Conservation (phyloP, 371 early-diverging fungal genomes). For the Mucor ambiguus region DNA sequence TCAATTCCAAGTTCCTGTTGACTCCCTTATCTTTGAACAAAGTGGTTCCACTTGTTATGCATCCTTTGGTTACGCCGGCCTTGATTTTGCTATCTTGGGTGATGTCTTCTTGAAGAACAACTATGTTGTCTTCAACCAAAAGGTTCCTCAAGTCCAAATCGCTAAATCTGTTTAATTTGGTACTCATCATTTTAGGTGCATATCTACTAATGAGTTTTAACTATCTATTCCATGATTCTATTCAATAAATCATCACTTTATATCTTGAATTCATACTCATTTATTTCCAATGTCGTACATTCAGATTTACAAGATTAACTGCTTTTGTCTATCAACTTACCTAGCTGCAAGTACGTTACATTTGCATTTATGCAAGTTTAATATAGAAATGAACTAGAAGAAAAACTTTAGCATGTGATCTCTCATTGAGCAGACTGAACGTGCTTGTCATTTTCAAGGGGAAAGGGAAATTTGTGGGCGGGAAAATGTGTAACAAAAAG, state of each 20-base stretch:
- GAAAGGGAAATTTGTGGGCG: background rate
- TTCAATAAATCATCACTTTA: background rate
- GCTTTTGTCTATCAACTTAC: background rate
- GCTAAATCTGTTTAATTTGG: conserved; percentile 15
- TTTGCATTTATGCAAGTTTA: background rate
- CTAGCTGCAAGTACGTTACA: background rate
- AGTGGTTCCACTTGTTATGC: conserved; percentile 21
- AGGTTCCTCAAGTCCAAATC: conserved; percentile 30
- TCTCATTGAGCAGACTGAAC: background rate
- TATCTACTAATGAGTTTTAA: background rate
- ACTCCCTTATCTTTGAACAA: conserved; percentile 24
- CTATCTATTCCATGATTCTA: background rate
- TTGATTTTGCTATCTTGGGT: conserved; percentile 41
- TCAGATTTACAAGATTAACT: background rate
- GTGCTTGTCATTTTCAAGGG: background rate
- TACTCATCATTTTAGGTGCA: background rate
- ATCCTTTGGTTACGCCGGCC: conserved; percentile 24
- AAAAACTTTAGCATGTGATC: background rate
- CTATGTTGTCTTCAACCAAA: conserved; percentile 46
- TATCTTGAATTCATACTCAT: background rate
- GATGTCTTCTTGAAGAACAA: conserved; percentile 56
- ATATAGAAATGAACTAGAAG: background rate
- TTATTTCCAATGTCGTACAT: background rate
- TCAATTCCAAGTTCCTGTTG: conserved; percentile 25
- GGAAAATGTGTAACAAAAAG: background rate